phyloP scores from a whole-genome alignment of 345 rosid genomes.

The Eucalyptus cloeziana region DNA sequence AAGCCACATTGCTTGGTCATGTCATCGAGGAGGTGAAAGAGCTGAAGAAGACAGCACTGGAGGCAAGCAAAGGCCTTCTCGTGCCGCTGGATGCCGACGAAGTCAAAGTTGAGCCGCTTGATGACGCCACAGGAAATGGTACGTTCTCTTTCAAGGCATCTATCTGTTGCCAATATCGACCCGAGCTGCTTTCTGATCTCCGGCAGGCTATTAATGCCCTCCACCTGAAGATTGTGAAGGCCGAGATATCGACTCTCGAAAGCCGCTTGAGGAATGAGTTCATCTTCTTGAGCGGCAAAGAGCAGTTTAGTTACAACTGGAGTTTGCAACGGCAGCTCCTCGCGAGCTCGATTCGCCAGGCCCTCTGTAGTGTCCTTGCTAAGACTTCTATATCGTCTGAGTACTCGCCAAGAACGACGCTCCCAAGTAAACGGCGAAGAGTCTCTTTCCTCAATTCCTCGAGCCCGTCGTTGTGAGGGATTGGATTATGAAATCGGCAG shows the following conservation, averaged over 20 bases:
- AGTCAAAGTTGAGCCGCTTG: slow-evolving; percentile 28
- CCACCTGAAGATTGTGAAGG: slow-evolving; percentile 20
- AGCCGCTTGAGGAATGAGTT: slow-evolving; percentile 35
- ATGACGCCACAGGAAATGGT: slow-evolving; percentile 2
- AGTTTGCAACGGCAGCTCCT: neutral
- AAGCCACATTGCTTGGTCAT: slow-evolving; percentile 61
- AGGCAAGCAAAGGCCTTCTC: slow-evolving; percentile 30
- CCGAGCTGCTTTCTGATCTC: slow-evolving; percentile 36
- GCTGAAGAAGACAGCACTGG: slow-evolving; percentile 31
- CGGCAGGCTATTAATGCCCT: slow-evolving; percentile 35
- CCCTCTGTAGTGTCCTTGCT: slow-evolving; percentile 25
- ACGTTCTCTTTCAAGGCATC: slow-evolving; percentile 24
- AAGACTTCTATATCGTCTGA: slow-evolving; percentile 19
- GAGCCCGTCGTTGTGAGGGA: slow-evolving; percentile 17
- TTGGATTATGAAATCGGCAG: neutral
- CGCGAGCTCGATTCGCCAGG: slow-evolving; percentile 15
- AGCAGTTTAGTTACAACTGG: neutral
- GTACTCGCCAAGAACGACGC: slow-evolving; percentile 18
- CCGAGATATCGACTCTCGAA: slow-evolving; percentile 44
- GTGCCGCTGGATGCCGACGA: slow-evolving; percentile 45
- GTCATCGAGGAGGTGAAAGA: slow-evolving; percentile 39
- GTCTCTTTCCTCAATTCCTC: slow-evolving; percentile 24
- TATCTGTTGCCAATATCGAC: slow-evolving; percentile 42
- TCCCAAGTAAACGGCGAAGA: slow-evolving; percentile 30
- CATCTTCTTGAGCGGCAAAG: slow-evolving; percentile 15